A percentile compares a stretch with the other conserved stretches of the same genome.
These are phyloP conservation scores for Podospora sp. DNA, from an alignment of 495 filamentous ascomycete genomes.

Conservation along the genomic window DNA sequence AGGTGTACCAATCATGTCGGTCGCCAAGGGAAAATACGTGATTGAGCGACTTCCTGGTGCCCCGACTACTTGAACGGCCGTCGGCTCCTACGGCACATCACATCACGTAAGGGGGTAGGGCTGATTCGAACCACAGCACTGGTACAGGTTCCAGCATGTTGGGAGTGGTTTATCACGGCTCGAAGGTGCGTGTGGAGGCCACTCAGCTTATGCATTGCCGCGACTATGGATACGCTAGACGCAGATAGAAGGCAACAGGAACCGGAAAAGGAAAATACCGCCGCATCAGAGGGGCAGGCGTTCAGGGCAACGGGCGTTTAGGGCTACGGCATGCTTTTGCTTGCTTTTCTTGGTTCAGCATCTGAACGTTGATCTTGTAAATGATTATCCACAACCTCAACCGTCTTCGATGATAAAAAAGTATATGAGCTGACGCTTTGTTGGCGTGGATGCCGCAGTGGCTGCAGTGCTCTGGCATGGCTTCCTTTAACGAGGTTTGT, in stretches of 20 bases:
- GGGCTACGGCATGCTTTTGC: neutral
- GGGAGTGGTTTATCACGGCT: neutral
- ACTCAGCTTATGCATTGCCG: neutral
- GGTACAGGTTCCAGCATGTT: neutral
- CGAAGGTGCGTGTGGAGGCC: neutral
- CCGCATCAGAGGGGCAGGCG: neutral
- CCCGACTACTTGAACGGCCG: conserved; percentile 40
- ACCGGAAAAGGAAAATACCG: neutral
- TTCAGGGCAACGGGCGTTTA: neutral
- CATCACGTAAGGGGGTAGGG: neutral
- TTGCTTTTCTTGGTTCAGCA: neutral
- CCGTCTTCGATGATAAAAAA: neutral
- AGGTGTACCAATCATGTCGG: conserved; percentile 55
- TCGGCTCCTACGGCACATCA: neutral
- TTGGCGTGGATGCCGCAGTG: neutral
- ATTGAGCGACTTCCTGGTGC: conserved; percentile 90
- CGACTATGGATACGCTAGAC: neutral
- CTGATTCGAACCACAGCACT: neutral
- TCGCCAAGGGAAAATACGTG: conserved; percentile 82
- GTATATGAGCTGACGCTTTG: neutral
- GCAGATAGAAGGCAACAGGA: neutral
- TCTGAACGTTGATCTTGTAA: too few relatives aligned
- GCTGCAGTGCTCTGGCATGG: too few relatives aligned
- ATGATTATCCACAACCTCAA: too few relatives aligned
- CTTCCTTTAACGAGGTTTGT: neutral